Evolutionary conservation across 2,329 filamentous ascomycete species (phyloP).

Genomic region (Penicillium sp.): DNA sequence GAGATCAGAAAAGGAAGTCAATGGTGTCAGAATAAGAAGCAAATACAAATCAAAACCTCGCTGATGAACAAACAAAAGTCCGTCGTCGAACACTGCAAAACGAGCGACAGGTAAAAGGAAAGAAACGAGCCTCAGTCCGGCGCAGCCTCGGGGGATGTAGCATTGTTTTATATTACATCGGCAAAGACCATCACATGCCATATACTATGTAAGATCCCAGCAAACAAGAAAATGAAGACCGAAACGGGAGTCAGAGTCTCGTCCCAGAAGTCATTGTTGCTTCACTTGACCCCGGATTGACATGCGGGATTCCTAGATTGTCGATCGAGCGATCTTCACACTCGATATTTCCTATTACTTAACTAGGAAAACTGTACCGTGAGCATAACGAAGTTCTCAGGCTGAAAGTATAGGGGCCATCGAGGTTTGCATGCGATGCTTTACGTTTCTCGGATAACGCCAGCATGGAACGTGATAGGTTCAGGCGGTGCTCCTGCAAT

Average conservation of each 20-base stretch:
- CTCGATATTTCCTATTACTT: not conserved
- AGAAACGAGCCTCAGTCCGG: not conserved
- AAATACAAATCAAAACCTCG: not conserved
- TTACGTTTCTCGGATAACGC: not conserved
- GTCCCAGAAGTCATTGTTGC: not conserved
- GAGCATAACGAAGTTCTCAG: not conserved
- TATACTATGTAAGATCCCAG: too few relatives aligned
- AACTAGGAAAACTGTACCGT: not conserved
- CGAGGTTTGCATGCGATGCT: not conserved
- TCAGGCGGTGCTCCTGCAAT: not conserved
- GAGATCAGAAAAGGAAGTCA: not conserved
- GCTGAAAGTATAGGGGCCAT: not conserved
- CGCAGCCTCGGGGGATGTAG: not conserved
- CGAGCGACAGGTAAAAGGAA: conserved; percentile 3
- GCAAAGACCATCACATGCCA: conserved; percentile 2
- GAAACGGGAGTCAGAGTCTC: not conserved
- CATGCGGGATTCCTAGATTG: not conserved
- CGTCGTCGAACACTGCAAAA: not conserved
- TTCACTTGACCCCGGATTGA: not conserved
- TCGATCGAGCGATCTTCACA: not conserved
- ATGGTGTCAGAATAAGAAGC: not conserved
- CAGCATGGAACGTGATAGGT: not conserved
- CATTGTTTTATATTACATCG: conserved; percentile 3
- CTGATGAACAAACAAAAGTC: not conserved
- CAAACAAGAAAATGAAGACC: not conserved